Evolutionary conservation across 179 eudicot genomes (phyloP).

Genomic region (Vitellaria paradoxa): DNA sequence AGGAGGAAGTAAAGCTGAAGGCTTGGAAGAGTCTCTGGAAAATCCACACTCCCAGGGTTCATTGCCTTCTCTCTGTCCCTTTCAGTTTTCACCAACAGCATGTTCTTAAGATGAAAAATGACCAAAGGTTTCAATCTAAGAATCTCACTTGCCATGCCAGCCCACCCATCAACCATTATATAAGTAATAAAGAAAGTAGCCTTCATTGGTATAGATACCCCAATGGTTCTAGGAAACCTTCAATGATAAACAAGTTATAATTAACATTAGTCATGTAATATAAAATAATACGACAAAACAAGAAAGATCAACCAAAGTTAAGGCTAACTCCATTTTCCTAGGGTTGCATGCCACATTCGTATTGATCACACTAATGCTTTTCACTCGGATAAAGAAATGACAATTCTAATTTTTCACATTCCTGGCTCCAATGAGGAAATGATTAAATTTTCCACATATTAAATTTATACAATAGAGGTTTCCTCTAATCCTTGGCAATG

Average conservation of each 20-base stretch:
- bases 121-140: constrained; percentile 77
- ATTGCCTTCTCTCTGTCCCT: constrained; percentile 85
- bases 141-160: constrained; percentile 91
- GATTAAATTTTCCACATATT: not conserved
- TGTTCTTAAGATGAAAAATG: constrained; percentile 79
- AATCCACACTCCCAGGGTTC: constrained; percentile 81
- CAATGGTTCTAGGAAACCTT: constrained; percentile 87
- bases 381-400: not conserved
- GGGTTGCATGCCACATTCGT: no score
- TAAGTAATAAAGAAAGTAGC: constrained; percentile 96
- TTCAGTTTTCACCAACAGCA: constrained; percentile 86
- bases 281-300: not conserved
- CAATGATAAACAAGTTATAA: constrained; percentile 13
- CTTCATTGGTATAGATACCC: constrained; percentile 93
- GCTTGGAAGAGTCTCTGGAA: constrained; percentile 59
- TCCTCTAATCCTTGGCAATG: not conserved
- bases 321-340: constrained; percentile 1
- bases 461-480: constrained; percentile 2
- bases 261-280: not conserved
- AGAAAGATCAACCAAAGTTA: not conserved
- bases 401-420: not conserved
- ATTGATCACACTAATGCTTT: not conserved
- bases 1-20: constrained; percentile 88
- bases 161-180: constrained; percentile 99
- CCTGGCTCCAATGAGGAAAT: no score